A percentile compares a stretch with the other conserved stretches of the same genome.
Evolutionary conservation across 1,284 basidiomycete species (phyloP).

Genomic region (Tremellales sp.): DNA sequence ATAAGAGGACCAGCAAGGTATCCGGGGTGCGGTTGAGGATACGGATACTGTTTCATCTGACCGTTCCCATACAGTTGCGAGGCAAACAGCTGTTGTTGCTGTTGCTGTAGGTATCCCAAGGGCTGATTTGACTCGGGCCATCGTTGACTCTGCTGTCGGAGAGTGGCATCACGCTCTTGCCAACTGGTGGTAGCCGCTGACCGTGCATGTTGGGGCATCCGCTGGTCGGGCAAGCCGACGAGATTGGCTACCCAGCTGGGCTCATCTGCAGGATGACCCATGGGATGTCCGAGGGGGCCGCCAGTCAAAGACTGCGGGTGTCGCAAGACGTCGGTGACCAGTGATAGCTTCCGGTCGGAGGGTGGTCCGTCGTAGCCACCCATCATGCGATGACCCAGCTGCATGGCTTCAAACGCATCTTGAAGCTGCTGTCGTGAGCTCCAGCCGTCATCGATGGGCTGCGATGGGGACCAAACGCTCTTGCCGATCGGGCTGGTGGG

Average conservation of each 20-base stretch:
- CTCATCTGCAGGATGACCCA: conserved; percentile 23
- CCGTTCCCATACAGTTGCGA: not conserved
- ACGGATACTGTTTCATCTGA: conserved; percentile 4
- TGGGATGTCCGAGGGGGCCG: not conserved
- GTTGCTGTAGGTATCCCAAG: conserved; percentile 4
- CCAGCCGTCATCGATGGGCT: conserved; percentile 35
- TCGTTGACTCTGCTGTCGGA: conserved; percentile 5
- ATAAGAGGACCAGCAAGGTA: conserved; percentile 6
- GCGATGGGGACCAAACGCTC: conserved; percentile 38
- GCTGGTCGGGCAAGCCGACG: conserved; percentile 35
- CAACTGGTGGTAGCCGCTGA: conserved; percentile 12
- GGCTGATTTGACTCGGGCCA: conserved; percentile 2
- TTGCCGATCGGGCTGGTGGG: conserved; percentile 39
- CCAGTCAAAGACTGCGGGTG: conserved; percentile 13
- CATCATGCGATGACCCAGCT: conserved; percentile 23
- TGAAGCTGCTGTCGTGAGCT: conserved; percentile 32
- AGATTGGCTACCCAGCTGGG: conserved; percentile 45
- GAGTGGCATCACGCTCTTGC: conserved; percentile 15
- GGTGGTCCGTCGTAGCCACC: conserved; percentile 5
- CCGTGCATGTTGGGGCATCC: conserved; percentile 23
- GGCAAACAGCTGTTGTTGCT: conserved; percentile 4
- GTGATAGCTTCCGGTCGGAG: conserved; percentile 4
- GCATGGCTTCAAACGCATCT: conserved; percentile 45
- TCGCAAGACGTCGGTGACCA: conserved; percentile 10
- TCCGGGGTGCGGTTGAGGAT: conserved; percentile 1